Evolutionary conservation across 306 rosid genomes (phyloP).

Genomic region (Gillenia trifoliata): DNA sequence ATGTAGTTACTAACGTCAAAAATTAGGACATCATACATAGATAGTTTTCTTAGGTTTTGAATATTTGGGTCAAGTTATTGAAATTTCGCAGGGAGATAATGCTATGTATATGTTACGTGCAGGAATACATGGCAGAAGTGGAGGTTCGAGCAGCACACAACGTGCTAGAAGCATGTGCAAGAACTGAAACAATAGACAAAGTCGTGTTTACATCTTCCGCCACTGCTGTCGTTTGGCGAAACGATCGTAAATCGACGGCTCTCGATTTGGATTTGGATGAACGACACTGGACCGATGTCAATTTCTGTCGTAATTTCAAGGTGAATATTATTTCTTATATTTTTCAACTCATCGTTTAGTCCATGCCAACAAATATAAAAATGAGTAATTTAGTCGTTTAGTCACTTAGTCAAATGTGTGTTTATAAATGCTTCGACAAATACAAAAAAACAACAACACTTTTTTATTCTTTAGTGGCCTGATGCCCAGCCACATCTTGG

Average conservation of each 20-base stretch:
- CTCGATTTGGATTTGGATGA: slow-evolving; percentile 51
- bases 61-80: too few species aligned
- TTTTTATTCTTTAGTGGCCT: background rate
- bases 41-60: background rate
- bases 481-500: background rate
- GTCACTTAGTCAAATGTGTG: too few species aligned
- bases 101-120: background rate
- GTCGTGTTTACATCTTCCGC: slow-evolving; percentile 78
- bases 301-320: slow-evolving; percentile 78
- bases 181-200: slow-evolving; percentile 70
- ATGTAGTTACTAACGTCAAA: too few species aligned
- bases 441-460: too few species aligned
- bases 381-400: too few species aligned
- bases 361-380: background rate
- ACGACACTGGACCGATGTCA: slow-evolving; percentile 69
- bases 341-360: background rate
- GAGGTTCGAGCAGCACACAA: slow-evolving; percentile 97
- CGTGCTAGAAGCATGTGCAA: slow-evolving; percentile 92
- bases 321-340: slow-evolving; percentile 19
- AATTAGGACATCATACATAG: background rate
- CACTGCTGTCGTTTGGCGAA: slow-evolving; percentile 79
- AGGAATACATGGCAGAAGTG: slow-evolving; percentile 84
- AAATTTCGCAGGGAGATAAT: too few species aligned
- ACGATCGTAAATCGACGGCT: slow-evolving; percentile 43
- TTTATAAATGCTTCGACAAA: too few species aligned